Evolutionary conservation across 2,329 filamentous ascomycete species (phyloP).

Genomic region (Pseudogymnoascus sp.): DNA sequence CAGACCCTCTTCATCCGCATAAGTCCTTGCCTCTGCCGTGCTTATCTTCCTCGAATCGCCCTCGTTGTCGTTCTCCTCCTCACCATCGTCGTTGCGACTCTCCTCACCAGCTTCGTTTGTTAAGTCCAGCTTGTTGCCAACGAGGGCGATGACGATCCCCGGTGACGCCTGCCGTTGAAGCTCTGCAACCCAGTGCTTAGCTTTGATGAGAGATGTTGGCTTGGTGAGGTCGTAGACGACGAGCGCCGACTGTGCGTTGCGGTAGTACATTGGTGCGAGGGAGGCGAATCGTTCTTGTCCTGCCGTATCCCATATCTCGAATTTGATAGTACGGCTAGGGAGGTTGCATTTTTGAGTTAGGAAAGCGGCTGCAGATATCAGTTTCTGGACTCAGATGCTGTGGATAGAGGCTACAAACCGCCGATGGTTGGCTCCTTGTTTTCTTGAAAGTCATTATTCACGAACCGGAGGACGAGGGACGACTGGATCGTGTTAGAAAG

Average conservation of each 20-base stretch:
- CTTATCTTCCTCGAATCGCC: conserved; percentile 79
- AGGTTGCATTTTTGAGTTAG: conserved; percentile 98
- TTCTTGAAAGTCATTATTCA: conserved; percentile 99
- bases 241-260: conserved; percentile 93
- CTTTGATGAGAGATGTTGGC: conserved; percentile 87
- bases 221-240: conserved; percentile 99
- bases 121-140: conserved; percentile 94
- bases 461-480: conserved; percentile 92
- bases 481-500: conserved; percentile 49
- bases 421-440: conserved; percentile 99
- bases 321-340: conserved; percentile 83
- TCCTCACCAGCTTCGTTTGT: conserved; percentile 49
- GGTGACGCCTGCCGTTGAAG: conserved; percentile 92
- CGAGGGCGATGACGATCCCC: conserved; percentile 92
- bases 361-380: conserved; percentile 64
- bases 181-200: conserved; percentile 97
- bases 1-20: conserved; percentile 88
- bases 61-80: conserved; percentile 40
- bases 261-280: conserved; percentile 98
- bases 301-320: conserved; percentile 97
- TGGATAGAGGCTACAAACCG: conserved; percentile 46
- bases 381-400: conserved; percentile 7
- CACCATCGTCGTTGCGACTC: conserved; percentile 41
- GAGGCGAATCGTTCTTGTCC: conserved; percentile 96
- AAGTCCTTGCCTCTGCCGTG: conserved; percentile 82